A percentile compares a stretch with the other conserved stretches of the same genome.
phyloP scores from a whole-genome alignment of 208 protist species.

The Leishmania gerbilli region DNA sequence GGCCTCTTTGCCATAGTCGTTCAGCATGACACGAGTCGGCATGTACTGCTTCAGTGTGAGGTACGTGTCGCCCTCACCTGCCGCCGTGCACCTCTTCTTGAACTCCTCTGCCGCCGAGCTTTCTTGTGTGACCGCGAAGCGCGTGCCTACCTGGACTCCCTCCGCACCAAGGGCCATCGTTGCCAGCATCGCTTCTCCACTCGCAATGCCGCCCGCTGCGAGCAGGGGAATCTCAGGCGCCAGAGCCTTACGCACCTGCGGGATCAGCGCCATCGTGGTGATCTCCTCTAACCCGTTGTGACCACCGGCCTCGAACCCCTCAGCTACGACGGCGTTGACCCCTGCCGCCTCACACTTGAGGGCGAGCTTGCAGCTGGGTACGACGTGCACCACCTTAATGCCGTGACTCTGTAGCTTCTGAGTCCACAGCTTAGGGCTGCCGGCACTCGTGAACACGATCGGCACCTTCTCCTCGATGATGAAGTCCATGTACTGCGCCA shows the following conservation, averaged over 20 bases:
- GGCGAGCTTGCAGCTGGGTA: constrained; percentile 76
- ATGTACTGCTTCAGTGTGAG: constrained; percentile 68
- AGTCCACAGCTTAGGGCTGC: constrained; percentile 75
- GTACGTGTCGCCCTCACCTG: constrained; percentile 54
- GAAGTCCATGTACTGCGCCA: constrained; percentile 47
- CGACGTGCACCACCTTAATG: constrained; percentile 82
- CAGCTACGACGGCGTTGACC: constrained; percentile 77
- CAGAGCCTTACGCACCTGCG: constrained; percentile 53
- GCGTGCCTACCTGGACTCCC: constrained; percentile 79
- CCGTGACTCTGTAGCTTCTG: constrained; percentile 66
- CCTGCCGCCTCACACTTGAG: constrained; percentile 71
- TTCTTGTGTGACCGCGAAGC: constrained; percentile 74
- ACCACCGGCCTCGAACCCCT: constrained; percentile 81
- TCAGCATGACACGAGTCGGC: constrained; percentile 62
- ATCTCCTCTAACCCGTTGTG: constrained; percentile 74
- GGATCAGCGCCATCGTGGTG: constrained; percentile 69
- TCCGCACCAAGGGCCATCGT: constrained; percentile 76
- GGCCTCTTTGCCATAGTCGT: constrained; percentile 57
- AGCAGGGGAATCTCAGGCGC: constrained; percentile 72
- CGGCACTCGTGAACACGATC: constrained; percentile 88
- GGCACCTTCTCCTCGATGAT: constrained; percentile 86
- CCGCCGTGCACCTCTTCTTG: constrained; percentile 48
- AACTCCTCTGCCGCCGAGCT: constrained; percentile 50
- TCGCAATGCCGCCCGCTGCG: constrained; percentile 70
- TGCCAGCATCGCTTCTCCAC: constrained; percentile 58